Percentiles rank a stretch among this genome's conserved stretches.
phyloP scores from a whole-genome alignment of 108 stramenopile genomes.

The Cyclotella sp. region DNA sequence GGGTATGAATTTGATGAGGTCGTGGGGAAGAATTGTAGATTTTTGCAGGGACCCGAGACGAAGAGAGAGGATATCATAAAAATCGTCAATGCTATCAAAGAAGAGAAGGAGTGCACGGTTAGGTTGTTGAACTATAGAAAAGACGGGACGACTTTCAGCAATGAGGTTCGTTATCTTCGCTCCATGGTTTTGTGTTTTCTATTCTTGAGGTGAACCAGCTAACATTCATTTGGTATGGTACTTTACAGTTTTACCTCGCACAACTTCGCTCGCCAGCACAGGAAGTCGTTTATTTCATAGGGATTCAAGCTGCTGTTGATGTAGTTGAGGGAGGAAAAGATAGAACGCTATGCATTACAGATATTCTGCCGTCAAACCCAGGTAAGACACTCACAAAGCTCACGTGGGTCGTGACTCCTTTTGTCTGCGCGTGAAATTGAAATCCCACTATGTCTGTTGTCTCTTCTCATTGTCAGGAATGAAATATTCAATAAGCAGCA shows the following conservation, averaged over 20 bases:
- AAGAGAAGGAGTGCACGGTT: constrained; percentile 43
- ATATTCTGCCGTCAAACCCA: constrained; percentile 43
- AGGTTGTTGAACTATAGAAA: constrained; percentile 56
- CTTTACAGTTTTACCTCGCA: constrained; percentile 42
- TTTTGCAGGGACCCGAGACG: constrained; percentile 71
- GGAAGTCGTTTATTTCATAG: constrained; percentile 45
- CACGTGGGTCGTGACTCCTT: too few relatives aligned
- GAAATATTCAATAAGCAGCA: constrained; percentile 10
- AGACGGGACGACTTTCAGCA: constrained; percentile 51
- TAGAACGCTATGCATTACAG: constrained; percentile 4
- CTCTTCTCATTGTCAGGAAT: not conserved
- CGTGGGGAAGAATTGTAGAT: constrained; percentile 75
- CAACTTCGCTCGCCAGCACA: constrained; percentile 32
- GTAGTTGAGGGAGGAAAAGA: constrained; percentile 31
- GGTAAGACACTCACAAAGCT: too few relatives aligned
- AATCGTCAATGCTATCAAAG: constrained; percentile 38
- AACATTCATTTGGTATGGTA: not conserved
- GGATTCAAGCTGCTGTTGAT: constrained; percentile 44
- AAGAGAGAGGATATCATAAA: constrained; percentile 27
- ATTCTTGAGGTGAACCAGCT: too few relatives aligned
- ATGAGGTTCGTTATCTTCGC: constrained; percentile 31
- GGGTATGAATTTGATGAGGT: constrained; percentile 66
- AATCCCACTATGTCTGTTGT: not conserved
- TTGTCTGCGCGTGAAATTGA: not conserved
- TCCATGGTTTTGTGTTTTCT: not conserved